Evolutionary conservation across 306 rosid species (phyloP).

Genomic region (Inga laurina): DNA sequence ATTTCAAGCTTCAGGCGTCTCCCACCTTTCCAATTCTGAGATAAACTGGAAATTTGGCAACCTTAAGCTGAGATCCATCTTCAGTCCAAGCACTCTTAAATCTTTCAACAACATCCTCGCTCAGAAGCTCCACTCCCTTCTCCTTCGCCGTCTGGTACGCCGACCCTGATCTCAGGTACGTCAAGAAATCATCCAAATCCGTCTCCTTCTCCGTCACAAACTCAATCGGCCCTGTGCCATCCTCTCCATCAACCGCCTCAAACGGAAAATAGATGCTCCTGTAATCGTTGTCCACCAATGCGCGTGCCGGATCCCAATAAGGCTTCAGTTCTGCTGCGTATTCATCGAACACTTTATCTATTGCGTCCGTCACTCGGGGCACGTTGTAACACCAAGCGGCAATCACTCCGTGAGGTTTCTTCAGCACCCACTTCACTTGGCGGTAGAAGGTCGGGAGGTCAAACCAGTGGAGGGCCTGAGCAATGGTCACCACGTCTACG

Average conservation of each 20-base stretch:
- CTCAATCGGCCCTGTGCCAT: slow-evolving; percentile 66
- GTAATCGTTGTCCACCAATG: slow-evolving; percentile 52
- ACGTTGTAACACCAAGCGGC: slow-evolving; percentile 76
- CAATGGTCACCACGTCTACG: slow-evolving; percentile 70
- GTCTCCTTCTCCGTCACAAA: slow-evolving; percentile 54
- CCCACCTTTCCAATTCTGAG: slow-evolving; percentile 73
- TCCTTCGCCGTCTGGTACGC: slow-evolving; percentile 78
- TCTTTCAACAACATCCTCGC: slow-evolving; percentile 41
- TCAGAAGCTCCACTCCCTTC: slow-evolving; percentile 70
- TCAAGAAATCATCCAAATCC: slow-evolving; percentile 55
- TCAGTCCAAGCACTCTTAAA: slow-evolving; percentile 65
- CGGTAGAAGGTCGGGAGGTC: slow-evolving; percentile 59
- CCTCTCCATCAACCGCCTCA: slow-evolving; percentile 57
- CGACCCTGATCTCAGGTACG: slow-evolving; percentile 65
- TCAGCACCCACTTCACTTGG: slow-evolving; percentile 59
- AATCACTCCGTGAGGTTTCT: slow-evolving; percentile 71
- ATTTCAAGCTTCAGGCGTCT: slow-evolving; percentile 10
- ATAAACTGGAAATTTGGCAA: slow-evolving; percentile 57
- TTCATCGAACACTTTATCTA: slow-evolving; percentile 44
- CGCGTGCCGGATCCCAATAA: slow-evolving; percentile 58
- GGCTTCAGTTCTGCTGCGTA: slow-evolving; percentile 31
- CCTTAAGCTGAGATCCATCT: slow-evolving; percentile 37
- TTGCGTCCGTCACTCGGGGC: slow-evolving; percentile 45
- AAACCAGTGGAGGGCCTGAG: slow-evolving; percentile 83
- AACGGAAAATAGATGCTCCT: slow-evolving; percentile 73